These are phyloP conservation scores for Lasiodiplodia theobromae DNA, from an alignment of 2,329 filamentous ascomycete genomes.

Conservation along the genomic window DNA sequence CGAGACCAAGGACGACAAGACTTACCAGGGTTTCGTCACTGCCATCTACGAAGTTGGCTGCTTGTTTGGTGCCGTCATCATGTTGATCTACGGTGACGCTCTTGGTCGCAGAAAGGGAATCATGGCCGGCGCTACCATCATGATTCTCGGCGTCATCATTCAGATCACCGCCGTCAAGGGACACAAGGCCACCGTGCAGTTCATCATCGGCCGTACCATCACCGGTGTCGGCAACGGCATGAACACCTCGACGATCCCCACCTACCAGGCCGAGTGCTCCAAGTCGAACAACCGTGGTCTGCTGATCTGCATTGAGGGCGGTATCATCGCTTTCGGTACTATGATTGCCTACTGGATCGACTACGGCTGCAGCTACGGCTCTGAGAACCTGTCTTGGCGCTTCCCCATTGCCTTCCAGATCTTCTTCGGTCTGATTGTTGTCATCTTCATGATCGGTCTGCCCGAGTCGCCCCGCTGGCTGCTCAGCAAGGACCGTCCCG, in stretches of 20 bases:
- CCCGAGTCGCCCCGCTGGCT: conserved; percentile 69
- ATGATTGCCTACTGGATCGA: conserved; percentile 59
- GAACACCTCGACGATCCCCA: conserved; percentile 63
- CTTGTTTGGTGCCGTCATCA: conserved; percentile 50
- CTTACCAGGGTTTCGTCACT: conserved; percentile 60
- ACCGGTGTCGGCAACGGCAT: conserved; percentile 64
- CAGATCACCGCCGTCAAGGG: conserved; percentile 47
- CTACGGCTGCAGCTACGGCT: conserved; percentile 44
- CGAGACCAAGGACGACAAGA: conserved; percentile 49
- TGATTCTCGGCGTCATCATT: conserved; percentile 54
- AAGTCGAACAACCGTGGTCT: conserved; percentile 65
- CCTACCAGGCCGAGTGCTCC: conserved; percentile 62
- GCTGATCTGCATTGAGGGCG: conserved; percentile 66
- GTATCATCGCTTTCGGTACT: conserved; percentile 59
- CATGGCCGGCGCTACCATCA: conserved; percentile 50
- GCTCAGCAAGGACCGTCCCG: conserved; percentile 59
- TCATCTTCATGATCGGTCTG: conserved; percentile 52
- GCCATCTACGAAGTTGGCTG: conserved; percentile 61
- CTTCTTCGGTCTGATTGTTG: conserved; percentile 56
- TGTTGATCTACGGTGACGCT: conserved; percentile 48
- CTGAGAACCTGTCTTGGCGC: conserved; percentile 51
- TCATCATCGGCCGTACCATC: conserved; percentile 60
- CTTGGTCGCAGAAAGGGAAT: conserved; percentile 54
- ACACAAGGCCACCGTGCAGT: conserved; percentile 52
- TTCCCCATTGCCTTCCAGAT: conserved; percentile 63